Evolutionary conservation across 352 stramenopile species (phyloP).

Genomic region (Globisporangium viniferum): DNA sequence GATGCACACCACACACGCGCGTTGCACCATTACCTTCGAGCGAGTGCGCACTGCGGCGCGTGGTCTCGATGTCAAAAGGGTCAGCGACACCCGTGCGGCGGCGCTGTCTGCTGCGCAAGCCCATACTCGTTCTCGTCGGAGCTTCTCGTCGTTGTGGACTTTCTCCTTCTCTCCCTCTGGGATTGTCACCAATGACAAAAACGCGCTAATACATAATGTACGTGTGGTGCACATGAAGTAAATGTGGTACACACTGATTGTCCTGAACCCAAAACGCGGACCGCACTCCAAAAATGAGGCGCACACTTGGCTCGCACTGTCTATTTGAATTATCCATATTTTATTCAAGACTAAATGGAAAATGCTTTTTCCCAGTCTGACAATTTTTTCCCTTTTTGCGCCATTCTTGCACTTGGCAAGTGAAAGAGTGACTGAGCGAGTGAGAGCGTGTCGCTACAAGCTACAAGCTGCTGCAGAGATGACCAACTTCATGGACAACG

Average conservation of each 20-base stretch:
- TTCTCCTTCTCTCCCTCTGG: background rate
- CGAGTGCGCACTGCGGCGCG: slow-evolving; percentile 27
- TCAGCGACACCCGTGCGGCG: slow-evolving; percentile 31
- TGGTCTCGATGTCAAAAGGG: slow-evolving; percentile 41
- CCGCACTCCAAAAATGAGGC: background rate
- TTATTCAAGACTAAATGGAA: background rate
- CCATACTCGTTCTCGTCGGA: slow-evolving; percentile 25
- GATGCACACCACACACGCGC: background rate
- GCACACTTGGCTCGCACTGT: background rate
- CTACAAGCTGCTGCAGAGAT: background rate
- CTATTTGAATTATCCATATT: background rate
- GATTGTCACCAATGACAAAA: slow-evolving; percentile 6
- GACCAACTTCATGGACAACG: slow-evolving; percentile 10
- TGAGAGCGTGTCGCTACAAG: background rate
- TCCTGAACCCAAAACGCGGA: too few species aligned
- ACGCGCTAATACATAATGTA: background rate
- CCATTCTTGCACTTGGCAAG: background rate
- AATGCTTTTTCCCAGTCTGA: background rate
- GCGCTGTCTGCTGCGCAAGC: slow-evolving; percentile 46
- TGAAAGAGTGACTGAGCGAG: background rate
- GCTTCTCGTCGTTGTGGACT: background rate
- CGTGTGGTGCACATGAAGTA: background rate
- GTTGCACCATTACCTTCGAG: slow-evolving; percentile 24
- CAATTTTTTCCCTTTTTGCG: background rate
- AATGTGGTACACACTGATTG: background rate